Evolutionary conservation across 345 rosid species (phyloP).

Genomic region (Brassica carinata): DNA sequence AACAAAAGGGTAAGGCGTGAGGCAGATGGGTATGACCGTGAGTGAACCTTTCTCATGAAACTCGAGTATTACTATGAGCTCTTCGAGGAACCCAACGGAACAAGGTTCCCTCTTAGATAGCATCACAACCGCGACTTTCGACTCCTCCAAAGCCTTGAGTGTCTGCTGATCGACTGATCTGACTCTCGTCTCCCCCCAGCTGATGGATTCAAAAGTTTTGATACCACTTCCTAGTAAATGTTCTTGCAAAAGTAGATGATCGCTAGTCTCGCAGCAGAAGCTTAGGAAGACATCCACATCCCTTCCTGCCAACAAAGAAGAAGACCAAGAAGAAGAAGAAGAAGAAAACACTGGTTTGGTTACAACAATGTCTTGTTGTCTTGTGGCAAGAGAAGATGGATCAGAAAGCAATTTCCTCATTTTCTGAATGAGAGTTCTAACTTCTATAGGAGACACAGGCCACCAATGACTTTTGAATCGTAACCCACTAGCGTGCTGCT

Average conservation of each 20-base stretch:
- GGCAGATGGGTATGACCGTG: constrained; percentile 12
- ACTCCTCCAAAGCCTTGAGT: background rate
- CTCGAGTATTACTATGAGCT: background rate
- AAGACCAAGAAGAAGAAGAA: background rate
- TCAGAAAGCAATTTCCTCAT: no score
- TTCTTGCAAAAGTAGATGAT: background rate
- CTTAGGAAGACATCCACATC: constrained; percentile 15
- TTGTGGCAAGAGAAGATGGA: background rate
- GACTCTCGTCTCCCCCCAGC: background rate
- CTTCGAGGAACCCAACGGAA: constrained; percentile 9
- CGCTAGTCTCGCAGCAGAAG: background rate
- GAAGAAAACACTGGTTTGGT: constrained; percentile 11
- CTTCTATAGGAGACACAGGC: no score
- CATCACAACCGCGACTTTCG: constrained; percentile 10
- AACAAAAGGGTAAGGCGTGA: background rate
- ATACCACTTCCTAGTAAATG: background rate
- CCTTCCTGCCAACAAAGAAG: background rate
- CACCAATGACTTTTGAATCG: no score
- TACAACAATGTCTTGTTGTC: background rate
- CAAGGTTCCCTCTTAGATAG: background rate
- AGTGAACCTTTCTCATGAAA: constrained; percentile 1
- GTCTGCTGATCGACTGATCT: background rate
- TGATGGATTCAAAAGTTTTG: background rate
- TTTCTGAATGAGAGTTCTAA: no score
- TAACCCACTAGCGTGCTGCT: no score